Evolutionary conservation across 2,329 filamentous ascomycete species (phyloP).

Genomic region (Aspergillus glaucus): DNA sequence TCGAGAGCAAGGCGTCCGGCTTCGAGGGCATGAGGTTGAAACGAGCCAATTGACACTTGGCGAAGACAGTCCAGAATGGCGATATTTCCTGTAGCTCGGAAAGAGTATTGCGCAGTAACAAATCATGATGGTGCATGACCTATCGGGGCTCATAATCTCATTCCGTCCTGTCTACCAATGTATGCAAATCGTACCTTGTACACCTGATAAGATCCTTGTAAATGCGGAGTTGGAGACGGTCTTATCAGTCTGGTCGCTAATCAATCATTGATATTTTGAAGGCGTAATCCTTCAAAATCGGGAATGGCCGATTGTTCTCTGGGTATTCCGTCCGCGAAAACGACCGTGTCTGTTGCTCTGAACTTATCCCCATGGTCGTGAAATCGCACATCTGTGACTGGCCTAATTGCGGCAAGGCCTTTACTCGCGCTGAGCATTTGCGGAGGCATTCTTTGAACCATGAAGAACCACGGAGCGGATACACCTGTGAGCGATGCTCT

Average conservation of each 20-base stretch:
- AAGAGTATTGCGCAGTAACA: not conserved
- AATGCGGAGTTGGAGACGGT: too few species aligned
- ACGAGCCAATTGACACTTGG: slow-evolving; percentile 36
- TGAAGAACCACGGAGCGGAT: slow-evolving; percentile 41
- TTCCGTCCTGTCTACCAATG: not conserved
- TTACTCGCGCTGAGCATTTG: slow-evolving; percentile 54
- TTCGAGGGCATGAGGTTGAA: slow-evolving; percentile 33
- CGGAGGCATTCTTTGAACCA: slow-evolving; percentile 55
- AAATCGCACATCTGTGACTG: slow-evolving; percentile 33
- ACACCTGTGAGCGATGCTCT: slow-evolving; percentile 53
- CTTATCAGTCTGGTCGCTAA: too few species aligned
- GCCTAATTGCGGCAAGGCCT: slow-evolving; percentile 47
- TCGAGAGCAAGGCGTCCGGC: slow-evolving; percentile 26
- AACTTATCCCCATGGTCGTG: not conserved
- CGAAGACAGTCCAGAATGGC: slow-evolving; percentile 32
- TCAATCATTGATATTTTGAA: too few species aligned
- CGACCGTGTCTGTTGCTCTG: not conserved
- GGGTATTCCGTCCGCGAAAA: too few species aligned
- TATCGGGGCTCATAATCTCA: not conserved
- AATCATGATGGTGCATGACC: not conserved
- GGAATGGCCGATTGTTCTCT: too few species aligned
- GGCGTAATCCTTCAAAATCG: too few species aligned
- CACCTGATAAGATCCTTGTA: too few species aligned
- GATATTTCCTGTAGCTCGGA: slow-evolving; percentile 16
- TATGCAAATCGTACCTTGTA: too few species aligned